These are phyloP conservation scores for Stachybotrys chartarum DNA, from an alignment of 2,329 filamentous ascomycete genomes.

Conservation along the genomic window DNA sequence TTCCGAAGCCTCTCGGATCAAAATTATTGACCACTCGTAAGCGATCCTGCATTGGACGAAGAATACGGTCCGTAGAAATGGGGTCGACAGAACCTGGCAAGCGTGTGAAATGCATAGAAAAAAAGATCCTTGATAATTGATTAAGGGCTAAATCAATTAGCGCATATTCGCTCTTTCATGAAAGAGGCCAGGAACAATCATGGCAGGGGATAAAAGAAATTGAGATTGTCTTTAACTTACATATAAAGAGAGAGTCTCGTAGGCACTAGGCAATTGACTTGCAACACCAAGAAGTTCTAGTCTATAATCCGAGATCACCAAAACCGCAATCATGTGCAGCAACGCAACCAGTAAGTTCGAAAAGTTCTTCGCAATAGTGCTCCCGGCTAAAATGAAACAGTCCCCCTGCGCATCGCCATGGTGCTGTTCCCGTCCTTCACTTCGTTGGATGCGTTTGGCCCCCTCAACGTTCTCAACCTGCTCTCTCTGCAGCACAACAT, in stretches of 20 bases:
- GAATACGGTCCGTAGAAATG: not conserved
- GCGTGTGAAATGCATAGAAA: not conserved
- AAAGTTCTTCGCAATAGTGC: not conserved
- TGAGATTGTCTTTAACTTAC: no score
- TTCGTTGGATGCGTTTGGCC: constrained; percentile 33
- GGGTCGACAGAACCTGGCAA: not conserved
- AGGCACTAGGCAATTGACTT: no score
- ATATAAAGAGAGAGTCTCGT: no score
- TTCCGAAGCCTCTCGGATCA: not conserved
- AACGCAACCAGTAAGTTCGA: not conserved
- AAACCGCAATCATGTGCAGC: not conserved
- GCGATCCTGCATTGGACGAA: no score
- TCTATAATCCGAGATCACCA: not conserved
- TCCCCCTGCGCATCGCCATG: constrained; percentile 8
- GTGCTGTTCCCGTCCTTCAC: constrained; percentile 35
- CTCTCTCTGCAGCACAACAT: constrained; percentile 19
- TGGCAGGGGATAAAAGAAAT: no score
- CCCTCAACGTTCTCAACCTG: constrained; percentile 32
- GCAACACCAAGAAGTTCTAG: no score
- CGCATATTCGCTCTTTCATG: not conserved
- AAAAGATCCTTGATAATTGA: not conserved
- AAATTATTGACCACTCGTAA: no score
- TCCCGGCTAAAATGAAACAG: not conserved
- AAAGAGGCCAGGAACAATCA: not conserved
- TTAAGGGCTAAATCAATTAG: not conserved